phyloP scores from a whole-genome alignment of 208 protist genomes.

The Trichomonas gallinae region DNA sequence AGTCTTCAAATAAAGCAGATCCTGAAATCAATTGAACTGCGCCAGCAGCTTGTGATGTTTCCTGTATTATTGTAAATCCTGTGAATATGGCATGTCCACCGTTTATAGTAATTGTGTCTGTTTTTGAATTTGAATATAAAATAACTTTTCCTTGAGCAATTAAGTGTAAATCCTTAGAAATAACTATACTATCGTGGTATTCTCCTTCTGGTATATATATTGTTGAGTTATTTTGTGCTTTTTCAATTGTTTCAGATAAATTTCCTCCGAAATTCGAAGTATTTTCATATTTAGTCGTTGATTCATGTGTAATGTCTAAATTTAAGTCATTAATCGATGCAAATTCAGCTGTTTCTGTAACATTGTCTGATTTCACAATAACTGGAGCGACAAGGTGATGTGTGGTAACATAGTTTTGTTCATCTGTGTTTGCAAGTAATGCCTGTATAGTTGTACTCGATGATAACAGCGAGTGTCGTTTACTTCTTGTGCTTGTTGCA shows the following conservation, averaged over 20 bases:
- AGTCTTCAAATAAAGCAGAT: background rate
- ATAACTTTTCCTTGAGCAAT: background rate
- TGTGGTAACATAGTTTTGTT: background rate
- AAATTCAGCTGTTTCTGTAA: background rate
- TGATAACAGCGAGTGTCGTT: background rate
- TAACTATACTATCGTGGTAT: background rate
- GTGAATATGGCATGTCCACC: background rate
- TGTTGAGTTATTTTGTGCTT: background rate
- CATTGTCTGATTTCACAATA: background rate
- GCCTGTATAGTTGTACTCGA: background rate
- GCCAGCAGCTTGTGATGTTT: background rate
- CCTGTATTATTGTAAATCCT: background rate
- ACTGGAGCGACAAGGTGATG: background rate
- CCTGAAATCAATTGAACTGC: background rate
- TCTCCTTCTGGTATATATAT: background rate
- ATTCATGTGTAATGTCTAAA: background rate
- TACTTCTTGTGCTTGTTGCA: background rate
- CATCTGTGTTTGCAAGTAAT: background rate
- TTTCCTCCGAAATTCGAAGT: background rate
- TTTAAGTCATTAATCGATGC: background rate
- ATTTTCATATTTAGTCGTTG: background rate
- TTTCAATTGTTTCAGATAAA: background rate
- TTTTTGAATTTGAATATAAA: background rate
- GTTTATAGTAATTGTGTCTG: background rate
- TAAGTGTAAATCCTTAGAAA: background rate